Evolutionary conservation across 495 filamentous ascomycete genomes (phyloP), one percentile per base, ranked within the genome.

Genomic region (Pseudomonodictys pantanalensis): DNA sequence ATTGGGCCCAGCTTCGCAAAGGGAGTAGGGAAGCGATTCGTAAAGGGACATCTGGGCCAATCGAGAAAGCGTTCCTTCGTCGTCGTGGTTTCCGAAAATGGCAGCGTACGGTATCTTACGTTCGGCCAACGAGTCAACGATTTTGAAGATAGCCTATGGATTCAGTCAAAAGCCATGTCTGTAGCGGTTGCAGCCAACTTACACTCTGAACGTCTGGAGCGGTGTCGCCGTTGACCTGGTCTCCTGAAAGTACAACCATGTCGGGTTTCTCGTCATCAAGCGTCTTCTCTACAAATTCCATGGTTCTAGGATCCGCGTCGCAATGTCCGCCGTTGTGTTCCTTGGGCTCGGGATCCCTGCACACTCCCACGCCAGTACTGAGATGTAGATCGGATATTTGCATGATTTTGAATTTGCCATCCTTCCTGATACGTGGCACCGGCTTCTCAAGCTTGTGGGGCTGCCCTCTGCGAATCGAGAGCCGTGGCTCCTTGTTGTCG

Each of bases 41-140:
- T 93, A 83, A 22, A 98, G 78, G 5, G 83, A 76, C 92, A 97
- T 97, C 60, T 89, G 84, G 3, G 82, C 82, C 3, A 79, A 73
- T 22, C 95, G 86, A 22, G 83, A 80, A 53, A 96, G 78, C 46
- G 90, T 80, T 15, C 89, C 88, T 77, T 97, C 92, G 70, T 97
- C 91, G 69, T 98, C 93, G 72, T 98, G 93, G 69, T 98, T 98
- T 39, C 93, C 93, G 67, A 97, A 95, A 52, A 98, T 97, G 45
- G 86, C 84, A 33, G 91, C 92, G 66, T 92, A 98, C 0, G 93
- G 95, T 39, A 96, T 88, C 63, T 88, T 87, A 69, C 86, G 90
- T 68, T 90, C 83, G 59, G 92, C 86, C 47, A 98, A 82, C 2
- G 92, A 77, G 58, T 90, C 86, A 17, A 90, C 91, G 59, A 91